Percentiles rank a stretch among this genome's conserved stretches.
Evolutionary conservation across 768 basidiomycete genomes (phyloP).

Genomic region (Termitomyces sp.): DNA sequence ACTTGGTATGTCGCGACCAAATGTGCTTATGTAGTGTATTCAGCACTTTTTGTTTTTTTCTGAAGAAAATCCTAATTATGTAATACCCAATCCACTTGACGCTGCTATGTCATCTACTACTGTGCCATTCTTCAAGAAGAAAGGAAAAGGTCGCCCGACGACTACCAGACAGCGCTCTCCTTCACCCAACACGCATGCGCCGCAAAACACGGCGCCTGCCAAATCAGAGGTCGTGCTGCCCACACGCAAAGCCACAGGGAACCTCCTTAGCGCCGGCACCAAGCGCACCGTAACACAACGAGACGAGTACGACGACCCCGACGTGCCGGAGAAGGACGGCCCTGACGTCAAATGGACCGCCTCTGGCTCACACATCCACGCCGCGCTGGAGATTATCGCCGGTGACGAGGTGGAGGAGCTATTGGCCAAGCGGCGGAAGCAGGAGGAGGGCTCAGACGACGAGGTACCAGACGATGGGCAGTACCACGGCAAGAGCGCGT

Average conservation of each 20-base stretch:
- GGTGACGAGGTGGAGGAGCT: constrained; percentile 79
- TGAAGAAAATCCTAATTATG: too few species aligned
- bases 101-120: constrained; percentile 38
- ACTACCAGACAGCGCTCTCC: constrained; percentile 71
- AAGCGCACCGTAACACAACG: constrained; percentile 55
- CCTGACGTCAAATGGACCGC: constrained; percentile 78
- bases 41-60: too few species aligned
- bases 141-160: constrained; percentile 70
- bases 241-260: constrained; percentile 57
- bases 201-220: constrained; percentile 26
- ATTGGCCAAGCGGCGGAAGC: constrained; percentile 61
- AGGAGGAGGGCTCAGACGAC: constrained; percentile 47
- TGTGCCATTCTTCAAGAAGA: constrained; percentile 88
- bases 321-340: constrained; percentile 51
- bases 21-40: too few species aligned
- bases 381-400: constrained; percentile 71
- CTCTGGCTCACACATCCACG: constrained; percentile 67
- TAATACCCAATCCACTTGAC: too few species aligned
- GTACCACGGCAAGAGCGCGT: constrained; percentile 82
- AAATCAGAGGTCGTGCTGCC: constrained; percentile 78
- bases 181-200: constrained; percentile 38
- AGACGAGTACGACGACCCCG: constrained; percentile 48
- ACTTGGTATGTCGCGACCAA: too few species aligned
- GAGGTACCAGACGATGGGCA: constrained; percentile 75
- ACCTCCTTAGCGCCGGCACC: constrained; percentile 58